These are phyloP conservation scores for Alloascoidea hylecoeti DNA, from an alignment of 805 yeast genomes.

Conservation along the genomic window DNA sequence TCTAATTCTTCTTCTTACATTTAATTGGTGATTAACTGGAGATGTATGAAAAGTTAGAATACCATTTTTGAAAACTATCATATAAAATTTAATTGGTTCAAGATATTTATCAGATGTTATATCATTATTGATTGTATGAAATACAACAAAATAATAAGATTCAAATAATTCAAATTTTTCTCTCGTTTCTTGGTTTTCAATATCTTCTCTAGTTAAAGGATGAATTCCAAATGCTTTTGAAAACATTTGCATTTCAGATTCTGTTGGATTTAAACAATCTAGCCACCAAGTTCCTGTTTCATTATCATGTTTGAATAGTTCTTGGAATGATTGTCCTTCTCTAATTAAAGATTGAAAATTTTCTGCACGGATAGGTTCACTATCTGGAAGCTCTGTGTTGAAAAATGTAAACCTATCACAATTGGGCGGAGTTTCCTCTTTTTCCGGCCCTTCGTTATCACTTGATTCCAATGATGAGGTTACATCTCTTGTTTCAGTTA, in stretches of 20 bases:
- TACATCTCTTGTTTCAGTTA: too few species aligned
- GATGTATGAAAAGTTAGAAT: conserved; percentile 89
- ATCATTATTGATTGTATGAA: conserved; percentile 69
- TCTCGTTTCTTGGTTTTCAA: conserved; percentile 82
- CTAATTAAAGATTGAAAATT: too few species aligned
- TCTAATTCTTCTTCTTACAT: conserved; percentile 88
- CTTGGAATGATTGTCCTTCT: too few species aligned
- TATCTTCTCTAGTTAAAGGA: conserved; percentile 93
- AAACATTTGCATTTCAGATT: conserved; percentile 89
- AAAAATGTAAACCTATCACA: too few species aligned
- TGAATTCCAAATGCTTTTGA: conserved; percentile 90
- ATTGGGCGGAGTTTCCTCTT: too few species aligned
- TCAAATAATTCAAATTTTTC: conserved; percentile 91
- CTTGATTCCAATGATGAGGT: too few species aligned
- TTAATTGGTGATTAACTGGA: conserved; percentile 92
- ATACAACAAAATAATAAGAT: conserved; percentile 84
- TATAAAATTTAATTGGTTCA: conserved; percentile 84
- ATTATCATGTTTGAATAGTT: too few species aligned
- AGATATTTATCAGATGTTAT: too few species aligned
- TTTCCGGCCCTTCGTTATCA: too few species aligned
- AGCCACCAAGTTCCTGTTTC: too few species aligned
- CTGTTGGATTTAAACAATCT: conserved; percentile 85
- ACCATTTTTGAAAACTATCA: conserved; percentile 82
- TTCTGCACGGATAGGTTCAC: too few species aligned
- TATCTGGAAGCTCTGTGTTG: too few species aligned